Conservation (phyloP, 2,329 filamentous ascomycete genomes). For the Cladobotryum protrusum region DNA sequence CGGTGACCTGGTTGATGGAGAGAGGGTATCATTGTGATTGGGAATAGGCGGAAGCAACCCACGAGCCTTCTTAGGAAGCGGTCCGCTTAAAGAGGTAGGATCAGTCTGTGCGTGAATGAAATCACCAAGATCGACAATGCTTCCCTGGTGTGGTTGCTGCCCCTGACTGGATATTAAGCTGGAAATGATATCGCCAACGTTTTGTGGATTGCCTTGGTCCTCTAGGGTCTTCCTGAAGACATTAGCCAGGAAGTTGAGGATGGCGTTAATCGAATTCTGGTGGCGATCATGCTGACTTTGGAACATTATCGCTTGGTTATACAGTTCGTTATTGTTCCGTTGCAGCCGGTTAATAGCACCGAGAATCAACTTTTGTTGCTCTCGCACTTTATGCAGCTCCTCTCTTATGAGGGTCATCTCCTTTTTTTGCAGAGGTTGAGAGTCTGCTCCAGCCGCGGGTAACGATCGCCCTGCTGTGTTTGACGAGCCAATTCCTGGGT, state of each 20-base stretch:
- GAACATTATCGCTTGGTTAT: conserved; percentile 80
- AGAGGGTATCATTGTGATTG: conserved; percentile 23
- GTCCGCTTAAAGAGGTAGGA: conserved; percentile 29
- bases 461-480: conserved; percentile 25
- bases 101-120: conserved; percentile 45
- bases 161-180: conserved; percentile 60
- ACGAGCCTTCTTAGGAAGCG: conserved; percentile 42
- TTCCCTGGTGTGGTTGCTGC: conserved; percentile 43
- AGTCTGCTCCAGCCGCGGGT: conserved; percentile 39
- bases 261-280: conserved; percentile 98
- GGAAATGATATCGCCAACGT: conserved; percentile 77
- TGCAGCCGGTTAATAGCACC: conserved; percentile 74
- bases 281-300: conserved; percentile 92
- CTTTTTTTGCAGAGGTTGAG: conserved; percentile 54
- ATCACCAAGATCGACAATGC: conserved; percentile 56
- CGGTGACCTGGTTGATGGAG: conserved; percentile 23
- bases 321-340: conserved; percentile 80
- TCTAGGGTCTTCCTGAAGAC: conserved; percentile 93
- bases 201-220: conserved; percentile 68
- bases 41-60: conserved; percentile 52
- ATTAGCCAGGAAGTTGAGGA: conserved; percentile 91
- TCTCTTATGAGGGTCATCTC: conserved; percentile 72
- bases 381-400: conserved; percentile 74
- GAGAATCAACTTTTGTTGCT: conserved; percentile 81
- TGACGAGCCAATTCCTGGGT: conserved; percentile 16